phyloP scores from a whole-genome alignment of 116 monocot species.

The Iris pallida region DNA sequence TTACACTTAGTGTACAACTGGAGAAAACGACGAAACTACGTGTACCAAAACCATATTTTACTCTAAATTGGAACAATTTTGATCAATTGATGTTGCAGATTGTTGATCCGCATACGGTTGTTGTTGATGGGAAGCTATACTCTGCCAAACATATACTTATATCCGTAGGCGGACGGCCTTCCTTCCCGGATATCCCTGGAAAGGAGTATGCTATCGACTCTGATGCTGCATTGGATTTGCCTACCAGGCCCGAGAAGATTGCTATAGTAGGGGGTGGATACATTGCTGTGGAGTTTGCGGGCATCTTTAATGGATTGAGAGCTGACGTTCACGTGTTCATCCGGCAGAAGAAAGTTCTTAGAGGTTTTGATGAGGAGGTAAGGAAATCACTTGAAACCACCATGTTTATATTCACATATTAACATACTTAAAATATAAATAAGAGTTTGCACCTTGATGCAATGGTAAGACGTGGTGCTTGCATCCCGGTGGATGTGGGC shows the following conservation, averaged over 20 bases:
- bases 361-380: constrained; percentile 99
- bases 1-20: too few relatives aligned
- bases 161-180: constrained; percentile 87
- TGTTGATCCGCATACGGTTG: constrained; percentile 83
- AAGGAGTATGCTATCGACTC: constrained; percentile 92
- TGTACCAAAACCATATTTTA: too few relatives aligned
- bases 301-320: constrained; percentile 93
- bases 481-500: too few relatives aligned
- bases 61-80: too few relatives aligned
- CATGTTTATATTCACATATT: background rate
- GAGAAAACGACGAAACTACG: too few relatives aligned
- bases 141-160: constrained; percentile 86
- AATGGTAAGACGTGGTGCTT: too few relatives aligned
- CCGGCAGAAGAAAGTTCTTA: constrained; percentile 93
- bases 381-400: constrained; percentile 4
- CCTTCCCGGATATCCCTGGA: constrained; percentile 88
- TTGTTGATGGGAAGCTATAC: constrained; percentile 90
- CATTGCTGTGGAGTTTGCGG: constrained; percentile 97
- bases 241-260: constrained; percentile 80
- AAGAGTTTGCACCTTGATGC: too few relatives aligned
- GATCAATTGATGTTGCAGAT: constrained; percentile 42
- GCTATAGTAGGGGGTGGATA: constrained; percentile 98
- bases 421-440: background rate
- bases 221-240: constrained; percentile 88
- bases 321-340: constrained; percentile 98